phyloP scores from a whole-genome alignment of 2,329 filamentous ascomycete genomes.

The Trichoderma endophyticum region DNA sequence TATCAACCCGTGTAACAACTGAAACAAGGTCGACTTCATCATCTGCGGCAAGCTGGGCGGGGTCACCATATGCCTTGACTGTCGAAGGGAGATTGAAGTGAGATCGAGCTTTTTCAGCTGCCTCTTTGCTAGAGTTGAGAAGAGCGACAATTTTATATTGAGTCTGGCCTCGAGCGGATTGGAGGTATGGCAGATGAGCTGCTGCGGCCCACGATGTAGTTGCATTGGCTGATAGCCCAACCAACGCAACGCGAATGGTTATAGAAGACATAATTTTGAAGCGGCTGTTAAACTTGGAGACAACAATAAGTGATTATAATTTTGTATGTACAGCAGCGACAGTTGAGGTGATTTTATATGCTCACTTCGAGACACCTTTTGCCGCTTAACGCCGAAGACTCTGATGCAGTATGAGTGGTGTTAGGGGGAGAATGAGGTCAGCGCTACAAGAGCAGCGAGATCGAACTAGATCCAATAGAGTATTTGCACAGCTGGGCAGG shows the following conservation, averaged over 20 bases:
- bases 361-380: not conserved
- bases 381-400: not conserved
- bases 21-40: slow-evolving; percentile 9
- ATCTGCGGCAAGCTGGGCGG: not conserved
- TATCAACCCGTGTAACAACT: not conserved
- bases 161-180: not conserved
- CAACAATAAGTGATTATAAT: no score
- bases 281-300: not conserved
- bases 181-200: slow-evolving; percentile 11
- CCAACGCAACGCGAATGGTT: not conserved
- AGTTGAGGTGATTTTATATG: not conserved
- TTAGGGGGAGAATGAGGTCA: not conserved
- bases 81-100: slow-evolving; percentile 5
- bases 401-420: not conserved
- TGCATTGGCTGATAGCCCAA: slow-evolving; percentile 1
- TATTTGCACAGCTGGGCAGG: not conserved
- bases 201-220: not conserved
- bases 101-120: not conserved
- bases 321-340: not conserved
- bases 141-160: slow-evolving; percentile 7
- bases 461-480: not conserved
- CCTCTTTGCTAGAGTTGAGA: slow-evolving; percentile 9
- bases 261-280: not conserved
- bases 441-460: not conserved
- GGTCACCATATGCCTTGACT: slow-evolving; percentile 9